Evolutionary conservation across 1,284 basidiomycete species (phyloP), one percentile per base, ranked within the genome.

Genomic region (Xerocomus nothofagi): DNA sequence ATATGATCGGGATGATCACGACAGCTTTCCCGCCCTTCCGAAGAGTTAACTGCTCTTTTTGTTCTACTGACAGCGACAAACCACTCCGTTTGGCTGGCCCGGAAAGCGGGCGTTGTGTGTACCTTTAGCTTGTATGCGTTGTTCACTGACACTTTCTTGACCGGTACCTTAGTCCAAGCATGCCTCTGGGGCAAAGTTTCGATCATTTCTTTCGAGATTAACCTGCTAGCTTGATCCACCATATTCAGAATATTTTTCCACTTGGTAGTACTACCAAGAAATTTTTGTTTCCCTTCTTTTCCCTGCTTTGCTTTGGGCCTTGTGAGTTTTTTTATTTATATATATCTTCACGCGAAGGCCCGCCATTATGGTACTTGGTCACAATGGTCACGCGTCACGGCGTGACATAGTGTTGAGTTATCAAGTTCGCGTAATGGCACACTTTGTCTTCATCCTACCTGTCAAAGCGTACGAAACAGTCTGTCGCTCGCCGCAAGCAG

Each of bases 1-100:
- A 36, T 87, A 87, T 60, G 84, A 84, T 57, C 72, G 75, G 40
- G 77, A 78, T 45, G 77, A 73, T 51, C 67, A 72, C 41, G 67
- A 62, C 11, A 54, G 49, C 31, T 47, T 63, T 49, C 66, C 70
- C 26, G 58, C 67, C 18, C 57, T 62, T 37, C 66, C 65, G 21
- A 70, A 60, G 50, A 55, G 56, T 20, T 68, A 57, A 56, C 37
- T 52, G 8, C 27, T 44, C 38, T 29, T 39, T 32, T 43, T 34
- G 30, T 55, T 51, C 47, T 39, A 29, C 45, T 45, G 39, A 50
- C 34, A 37, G 38, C 27, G 24, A 57, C 41, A 26, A 52, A 38
- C 37, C 42, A 43, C 45, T 45, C 44, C 42, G 63, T 54, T 61
- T 53, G 57, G 65, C 67, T 57, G 66, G 66, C 54, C 55, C 49